Conservation (phyloP, 139 green algal genomes). For the Chlorella sp. region DNA sequence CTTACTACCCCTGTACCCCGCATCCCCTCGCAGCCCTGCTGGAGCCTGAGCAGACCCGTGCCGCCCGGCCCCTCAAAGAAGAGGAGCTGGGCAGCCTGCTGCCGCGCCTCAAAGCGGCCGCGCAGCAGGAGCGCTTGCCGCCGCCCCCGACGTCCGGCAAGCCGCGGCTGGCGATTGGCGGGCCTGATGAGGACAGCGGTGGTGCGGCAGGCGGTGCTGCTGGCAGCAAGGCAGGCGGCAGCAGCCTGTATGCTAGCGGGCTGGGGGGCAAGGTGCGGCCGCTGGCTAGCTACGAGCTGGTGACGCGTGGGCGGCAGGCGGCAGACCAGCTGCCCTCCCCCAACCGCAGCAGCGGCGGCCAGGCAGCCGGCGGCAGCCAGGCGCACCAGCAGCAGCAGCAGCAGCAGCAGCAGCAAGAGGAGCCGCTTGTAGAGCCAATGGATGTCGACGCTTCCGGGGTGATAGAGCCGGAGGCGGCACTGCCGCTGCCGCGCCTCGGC, state of each 20-base stretch:
- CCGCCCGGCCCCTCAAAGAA: neutral
- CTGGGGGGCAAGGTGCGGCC: slow-evolving; percentile 10
- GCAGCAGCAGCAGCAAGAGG: neutral
- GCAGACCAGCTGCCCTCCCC: neutral
- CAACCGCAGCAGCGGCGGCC: neutral
- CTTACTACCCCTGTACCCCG: too few relatives aligned
- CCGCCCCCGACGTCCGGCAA: neutral
- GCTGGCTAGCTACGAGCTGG: neutral
- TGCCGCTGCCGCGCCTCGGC: neutral
- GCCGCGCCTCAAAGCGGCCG: neutral
- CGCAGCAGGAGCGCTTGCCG: neutral
- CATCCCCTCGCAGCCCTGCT: slow-evolving; percentile 8
- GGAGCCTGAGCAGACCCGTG: neutral
- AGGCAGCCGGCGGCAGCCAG: neutral
- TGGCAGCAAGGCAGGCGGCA: neutral
- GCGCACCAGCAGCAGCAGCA: neutral
- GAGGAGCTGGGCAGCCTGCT: slow-evolving; percentile 14
- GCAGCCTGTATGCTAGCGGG: neutral
- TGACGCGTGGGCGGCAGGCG: neutral
- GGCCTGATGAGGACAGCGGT: neutral
- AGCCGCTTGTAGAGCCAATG: neutral
- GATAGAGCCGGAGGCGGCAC: neutral
- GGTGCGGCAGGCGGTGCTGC: neutral
- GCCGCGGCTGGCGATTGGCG: too few relatives aligned
- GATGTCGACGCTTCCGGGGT: neutral